Evolutionary conservation across 2,329 filamentous ascomycete genomes (phyloP).

Genomic region (Chrysosporium keratinophilum): DNA sequence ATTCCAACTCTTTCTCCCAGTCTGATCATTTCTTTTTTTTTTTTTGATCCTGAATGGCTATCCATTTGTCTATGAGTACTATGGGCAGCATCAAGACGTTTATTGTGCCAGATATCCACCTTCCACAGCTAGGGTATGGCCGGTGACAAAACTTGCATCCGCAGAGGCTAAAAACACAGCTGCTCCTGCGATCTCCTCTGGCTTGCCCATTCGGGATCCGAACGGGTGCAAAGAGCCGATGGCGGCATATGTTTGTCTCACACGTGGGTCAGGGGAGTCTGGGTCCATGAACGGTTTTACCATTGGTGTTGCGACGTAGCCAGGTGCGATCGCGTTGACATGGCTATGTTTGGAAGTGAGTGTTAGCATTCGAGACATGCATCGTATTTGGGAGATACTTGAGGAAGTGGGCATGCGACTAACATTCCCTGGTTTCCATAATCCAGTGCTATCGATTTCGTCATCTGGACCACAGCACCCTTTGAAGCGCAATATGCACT

Average conservation of each 20-base stretch:
- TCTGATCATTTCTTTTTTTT: no score
- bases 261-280: constrained; percentile 8
- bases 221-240: constrained; percentile 21
- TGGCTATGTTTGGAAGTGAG: constrained; percentile 23
- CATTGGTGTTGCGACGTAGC: constrained; percentile 31
- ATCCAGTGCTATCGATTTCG: constrained; percentile 41
- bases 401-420: background rate
- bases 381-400: background rate
- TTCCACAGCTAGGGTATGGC: constrained; percentile 38
- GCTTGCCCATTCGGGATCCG: constrained; percentile 21
- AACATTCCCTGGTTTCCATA: constrained; percentile 39
- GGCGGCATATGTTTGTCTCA: constrained; percentile 12
- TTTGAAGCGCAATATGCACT: constrained; percentile 40
- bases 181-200: constrained; percentile 31
- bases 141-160: constrained; percentile 39
- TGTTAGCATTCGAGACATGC: background rate
- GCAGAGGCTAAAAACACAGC: constrained; percentile 41
- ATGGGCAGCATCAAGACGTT: no score
- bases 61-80: no score
- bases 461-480: constrained; percentile 43
- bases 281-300: constrained; percentile 14
- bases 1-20: no score
- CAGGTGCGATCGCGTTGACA: constrained; percentile 46
- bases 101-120: constrained; percentile 33
- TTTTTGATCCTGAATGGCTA: no score